Conservation (phyloP, 2,329 filamentous ascomycete species). For the Thelonectria blattea region DNA sequence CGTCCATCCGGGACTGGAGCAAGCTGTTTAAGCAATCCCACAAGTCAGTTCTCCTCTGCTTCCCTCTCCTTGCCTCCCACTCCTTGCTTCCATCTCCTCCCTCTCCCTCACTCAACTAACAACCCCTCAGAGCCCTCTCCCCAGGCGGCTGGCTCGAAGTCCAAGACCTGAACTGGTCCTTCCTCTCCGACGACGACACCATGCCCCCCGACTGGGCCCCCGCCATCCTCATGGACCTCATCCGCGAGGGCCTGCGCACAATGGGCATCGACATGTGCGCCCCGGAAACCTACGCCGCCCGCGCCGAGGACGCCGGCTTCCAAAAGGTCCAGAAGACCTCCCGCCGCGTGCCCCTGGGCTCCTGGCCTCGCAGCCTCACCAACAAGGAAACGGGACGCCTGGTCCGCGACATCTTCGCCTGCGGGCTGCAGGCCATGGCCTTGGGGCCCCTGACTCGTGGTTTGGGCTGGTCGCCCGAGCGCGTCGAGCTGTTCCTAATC, state of each 20-base stretch:
- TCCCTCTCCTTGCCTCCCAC: not conserved
- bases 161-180: conserved; percentile 37
- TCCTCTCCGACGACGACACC: conserved; percentile 35
- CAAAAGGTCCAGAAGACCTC: not conserved
- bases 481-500: conserved; percentile 40
- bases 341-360: not conserved
- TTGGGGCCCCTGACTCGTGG: conserved; percentile 41
- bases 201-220: conserved; percentile 32
- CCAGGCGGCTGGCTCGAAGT: conserved; percentile 55
- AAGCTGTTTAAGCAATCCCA: conserved; percentile 18
- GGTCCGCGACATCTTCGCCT: conserved; percentile 29
- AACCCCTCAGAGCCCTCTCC: conserved; percentile 32
- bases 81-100: no score
- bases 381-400: conserved; percentile 12
- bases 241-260: conserved; percentile 32
- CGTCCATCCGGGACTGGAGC: conserved; percentile 28
- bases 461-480: conserved; percentile 38
- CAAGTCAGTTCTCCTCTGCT: conserved; percentile 8
- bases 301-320: conserved; percentile 1
- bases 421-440: conserved; percentile 38
- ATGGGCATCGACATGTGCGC: conserved; percentile 38
- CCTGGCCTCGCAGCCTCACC: not conserved
- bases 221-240: conserved; percentile 33
- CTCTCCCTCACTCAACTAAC: not conserved
- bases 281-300: conserved; percentile 6